Conservation (phyloP, 2,329 filamentous ascomycete species). For the Colletotrichum aenigma region DNA sequence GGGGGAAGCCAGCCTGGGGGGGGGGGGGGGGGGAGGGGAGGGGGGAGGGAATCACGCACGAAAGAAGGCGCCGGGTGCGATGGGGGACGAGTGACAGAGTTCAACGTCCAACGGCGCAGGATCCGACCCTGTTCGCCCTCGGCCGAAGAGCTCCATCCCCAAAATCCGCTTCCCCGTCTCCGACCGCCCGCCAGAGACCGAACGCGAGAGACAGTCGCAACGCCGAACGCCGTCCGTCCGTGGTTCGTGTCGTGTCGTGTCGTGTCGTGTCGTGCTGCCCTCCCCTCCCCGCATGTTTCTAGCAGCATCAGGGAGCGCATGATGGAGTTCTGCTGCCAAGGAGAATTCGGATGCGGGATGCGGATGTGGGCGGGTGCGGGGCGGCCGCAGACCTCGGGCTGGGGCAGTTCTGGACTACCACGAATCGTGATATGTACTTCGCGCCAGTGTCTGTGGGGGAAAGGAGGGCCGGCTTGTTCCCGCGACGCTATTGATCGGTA, state of each 20-base stretch:
- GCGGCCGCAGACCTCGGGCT: background rate
- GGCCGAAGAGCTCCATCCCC: background rate
- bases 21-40: accelerated
- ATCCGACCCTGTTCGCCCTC: background rate
- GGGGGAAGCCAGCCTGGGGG: background rate
- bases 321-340: background rate
- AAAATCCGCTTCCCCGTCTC: background rate
- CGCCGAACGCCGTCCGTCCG: background rate
- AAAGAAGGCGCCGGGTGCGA: background rate
- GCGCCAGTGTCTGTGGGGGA: background rate
- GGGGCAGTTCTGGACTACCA: background rate
- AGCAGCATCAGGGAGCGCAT: background rate
- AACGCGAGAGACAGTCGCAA: background rate
- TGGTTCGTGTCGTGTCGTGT: background rate
- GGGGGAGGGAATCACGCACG: background rate
- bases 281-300: background rate
- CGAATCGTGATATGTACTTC: background rate
- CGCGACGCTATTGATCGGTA: background rate
- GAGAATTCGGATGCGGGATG: background rate
- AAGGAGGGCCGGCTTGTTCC: background rate
- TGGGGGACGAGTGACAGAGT: background rate
- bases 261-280: background rate
- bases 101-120: background rate
- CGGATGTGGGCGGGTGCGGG: background rate
- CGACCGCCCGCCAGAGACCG: background rate